Percentiles rank a stretch among this genome's conserved stretches.
phyloP scores from a whole-genome alignment of 129 eudicot species.

The Flaveria ramosissima region DNA sequence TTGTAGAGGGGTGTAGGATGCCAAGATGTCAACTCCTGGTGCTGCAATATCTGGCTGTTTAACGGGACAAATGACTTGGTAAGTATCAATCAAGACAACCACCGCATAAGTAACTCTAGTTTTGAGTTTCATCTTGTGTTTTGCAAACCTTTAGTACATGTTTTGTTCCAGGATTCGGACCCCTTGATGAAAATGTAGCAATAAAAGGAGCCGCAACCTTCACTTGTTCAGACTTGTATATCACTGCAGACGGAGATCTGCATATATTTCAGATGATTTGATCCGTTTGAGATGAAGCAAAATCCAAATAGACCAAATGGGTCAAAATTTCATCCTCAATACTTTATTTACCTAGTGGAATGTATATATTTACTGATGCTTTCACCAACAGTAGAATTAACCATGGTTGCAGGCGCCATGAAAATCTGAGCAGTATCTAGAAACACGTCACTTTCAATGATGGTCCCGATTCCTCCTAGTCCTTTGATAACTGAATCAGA shows the following conservation, averaged over 20 bases:
- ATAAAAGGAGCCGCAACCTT: constrained; percentile 66
- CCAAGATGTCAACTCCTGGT: constrained; percentile 93
- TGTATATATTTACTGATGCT: constrained; percentile 49
- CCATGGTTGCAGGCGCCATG: constrained; percentile 91
- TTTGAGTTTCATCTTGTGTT: background rate
- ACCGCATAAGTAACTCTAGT: background rate
- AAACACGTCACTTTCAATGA: constrained; percentile 56
- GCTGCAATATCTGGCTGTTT: constrained; percentile 92
- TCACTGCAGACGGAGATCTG: constrained; percentile 78
- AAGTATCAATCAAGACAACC: background rate
- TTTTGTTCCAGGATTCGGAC: constrained; percentile 77
- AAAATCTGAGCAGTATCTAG: constrained; percentile 72
- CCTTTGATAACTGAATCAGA: constrained; percentile 76
- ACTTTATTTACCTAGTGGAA: constrained; percentile 53
- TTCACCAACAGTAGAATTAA: constrained; percentile 56
- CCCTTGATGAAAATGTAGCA: constrained; percentile 93
- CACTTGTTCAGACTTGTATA: constrained; percentile 67
- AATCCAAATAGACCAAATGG: background rate
- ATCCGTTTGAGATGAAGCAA: constrained; percentile 7
- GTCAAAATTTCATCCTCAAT: constrained; percentile 7
- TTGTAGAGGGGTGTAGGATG: constrained; percentile 79
- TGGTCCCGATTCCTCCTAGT: constrained; percentile 72
- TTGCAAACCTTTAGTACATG: constrained; percentile 73
- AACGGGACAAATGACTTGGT: background rate
- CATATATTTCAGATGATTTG: constrained; percentile 15